Base-by-base conservation (phyloP, 2,329 filamentous ascomycete species). In the Fusarium sp. region DNA sequence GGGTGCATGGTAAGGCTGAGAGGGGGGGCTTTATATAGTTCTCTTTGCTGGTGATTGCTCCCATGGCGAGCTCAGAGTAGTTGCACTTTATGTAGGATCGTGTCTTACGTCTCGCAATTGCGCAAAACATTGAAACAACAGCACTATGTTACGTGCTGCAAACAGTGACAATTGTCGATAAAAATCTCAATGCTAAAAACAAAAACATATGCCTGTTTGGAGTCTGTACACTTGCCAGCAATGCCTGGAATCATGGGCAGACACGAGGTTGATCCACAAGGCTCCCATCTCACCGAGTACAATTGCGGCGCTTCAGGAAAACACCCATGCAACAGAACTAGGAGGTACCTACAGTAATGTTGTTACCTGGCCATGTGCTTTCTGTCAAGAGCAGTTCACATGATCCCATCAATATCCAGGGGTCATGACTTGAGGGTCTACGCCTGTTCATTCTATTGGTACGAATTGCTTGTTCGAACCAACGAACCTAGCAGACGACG, bases 221-320 rank as follows among this genome's bases (percentile, higher is more conserved):
- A 8, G n/a, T 20, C 28, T 12, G 54, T 55, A 41, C 30, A 46
- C 23, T 41, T 55, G 16, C 6, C 13, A 33, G 41, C 30, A 54
- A 40, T 26, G 45, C 46, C 30, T 23, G 20, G 16, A 38, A 8
- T 11, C 13, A 23, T 11, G 15, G 15, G 23, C 16, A 10, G 6
- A n/a, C n/a, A 13, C 10, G 38, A 62, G 59, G 57, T 62, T 54
- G 46, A 62, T 36, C 12, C 8, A 12, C 9, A 30, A 37, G 58
- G 45, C 56, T 45, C 33, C 42, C n/a, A 23, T 30, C 6, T 38
- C 28, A 62, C 56, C 33, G 50, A 53, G 18, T 16, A 42, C 13
- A n/a, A n/a, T n/a, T 31, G 57, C 54, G 15, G 23, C 15, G 23
- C 12, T 15, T 37, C 16, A 6, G 38, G 38, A 50, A 38, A 23